A percentile compares a stretch with the other conserved stretches of the same genome.
These are phyloP conservation scores for Populus deltoides DNA, from an alignment of 345 rosid genomes.

Conservation along the genomic window DNA sequence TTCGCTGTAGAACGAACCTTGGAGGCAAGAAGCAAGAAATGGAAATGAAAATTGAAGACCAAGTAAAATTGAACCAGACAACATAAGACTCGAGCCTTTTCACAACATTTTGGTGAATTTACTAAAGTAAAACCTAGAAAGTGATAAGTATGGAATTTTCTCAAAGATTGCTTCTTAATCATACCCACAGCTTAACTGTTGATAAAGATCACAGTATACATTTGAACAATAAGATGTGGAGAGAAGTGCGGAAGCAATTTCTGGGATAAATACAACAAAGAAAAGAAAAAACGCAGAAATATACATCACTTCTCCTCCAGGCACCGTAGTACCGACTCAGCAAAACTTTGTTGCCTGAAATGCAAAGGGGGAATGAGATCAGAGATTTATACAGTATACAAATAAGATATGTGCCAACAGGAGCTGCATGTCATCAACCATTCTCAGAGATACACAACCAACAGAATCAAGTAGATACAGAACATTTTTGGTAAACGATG, in stretches of 20 bases:
- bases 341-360: conserved; percentile 89
- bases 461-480: background rate
- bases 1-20: background rate
- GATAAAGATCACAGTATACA: background rate
- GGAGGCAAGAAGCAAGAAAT: background rate
- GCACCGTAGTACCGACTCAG: conserved; percentile 71
- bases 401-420: background rate
- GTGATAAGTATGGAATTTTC: background rate
- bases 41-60: background rate
- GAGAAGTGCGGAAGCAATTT: background rate
- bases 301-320: conserved; percentile 64
- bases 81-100: background rate
- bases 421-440: background rate
- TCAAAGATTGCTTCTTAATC: background rate
- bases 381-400: background rate
- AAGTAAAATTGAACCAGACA: background rate
- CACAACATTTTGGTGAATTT: background rate
- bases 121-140: background rate
- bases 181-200: background rate
- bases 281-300: background rate
- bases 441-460: background rate
- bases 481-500: background rate
- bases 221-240: background rate
- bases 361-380: conserved; percentile 9
- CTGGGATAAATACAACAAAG: conserved; percentile 9